phyloP scores from a whole-genome alignment of 169 alveolate species.

The Babesia bovis region DNA sequence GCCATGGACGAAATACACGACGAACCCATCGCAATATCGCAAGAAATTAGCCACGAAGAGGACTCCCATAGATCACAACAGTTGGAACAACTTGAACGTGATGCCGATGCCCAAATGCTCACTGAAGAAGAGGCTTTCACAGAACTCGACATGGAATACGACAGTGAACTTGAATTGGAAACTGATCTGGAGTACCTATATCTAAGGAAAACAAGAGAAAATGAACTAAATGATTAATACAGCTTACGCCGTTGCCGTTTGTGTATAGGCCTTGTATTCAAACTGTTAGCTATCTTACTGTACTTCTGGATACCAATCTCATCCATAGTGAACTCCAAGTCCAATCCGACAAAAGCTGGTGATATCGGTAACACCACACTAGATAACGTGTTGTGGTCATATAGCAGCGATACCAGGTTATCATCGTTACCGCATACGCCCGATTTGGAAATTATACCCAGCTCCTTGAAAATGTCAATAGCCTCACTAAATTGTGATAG shows the following conservation, averaged over 20 bases:
- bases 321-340: constrained; percentile 44
- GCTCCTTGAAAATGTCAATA: constrained; percentile 52
- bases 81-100: background rate
- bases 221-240: constrained; percentile 5
- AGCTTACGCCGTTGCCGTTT: constrained; percentile 28
- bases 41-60: background rate
- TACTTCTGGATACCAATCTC: constrained; percentile 2
- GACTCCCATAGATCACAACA: constrained; percentile 8
- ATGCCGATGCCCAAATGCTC: background rate
- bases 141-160: background rate
- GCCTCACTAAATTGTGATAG: constrained; percentile 42
- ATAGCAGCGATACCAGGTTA: constrained; percentile 16
- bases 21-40: constrained; percentile 48
- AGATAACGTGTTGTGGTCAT: constrained; percentile 31
- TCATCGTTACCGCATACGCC: background rate
- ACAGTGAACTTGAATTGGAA: background rate
- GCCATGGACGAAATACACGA: constrained; percentile 63
- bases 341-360: constrained; percentile 50
- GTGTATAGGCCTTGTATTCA: constrained; percentile 1
- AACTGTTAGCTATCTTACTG: constrained; percentile 43
- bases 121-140: background rate
- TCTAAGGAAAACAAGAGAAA: too few species aligned
- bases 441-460: constrained; percentile 15
- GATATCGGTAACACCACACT: constrained; percentile 36
- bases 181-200: background rate